phyloP scores from a whole-genome alignment of 2,329 filamentous ascomycete genomes.

The Thermothelomyces thermophilus region DNA sequence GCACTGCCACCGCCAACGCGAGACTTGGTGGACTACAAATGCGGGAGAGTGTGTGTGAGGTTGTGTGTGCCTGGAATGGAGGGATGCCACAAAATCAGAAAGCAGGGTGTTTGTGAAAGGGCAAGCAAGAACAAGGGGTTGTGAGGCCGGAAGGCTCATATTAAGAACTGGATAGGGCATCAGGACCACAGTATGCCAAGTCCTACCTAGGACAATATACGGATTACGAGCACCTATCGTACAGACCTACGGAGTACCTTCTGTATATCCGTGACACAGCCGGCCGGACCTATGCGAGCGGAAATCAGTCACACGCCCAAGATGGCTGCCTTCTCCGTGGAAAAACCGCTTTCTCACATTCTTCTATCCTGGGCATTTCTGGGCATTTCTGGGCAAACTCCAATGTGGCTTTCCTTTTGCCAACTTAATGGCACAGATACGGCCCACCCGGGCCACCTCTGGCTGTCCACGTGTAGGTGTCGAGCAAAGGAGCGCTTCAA shows the following conservation, averaged over 20 bases:
- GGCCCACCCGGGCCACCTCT: not conserved
- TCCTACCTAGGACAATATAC: not conserved
- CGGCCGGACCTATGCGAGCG: too few relatives aligned
- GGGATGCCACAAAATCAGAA: not conserved
- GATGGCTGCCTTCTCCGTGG: constrained; percentile 6
- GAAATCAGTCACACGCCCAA: not conserved
- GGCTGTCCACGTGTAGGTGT: constrained; percentile 8
- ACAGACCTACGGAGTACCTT: not conserved
- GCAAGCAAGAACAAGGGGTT: not conserved
- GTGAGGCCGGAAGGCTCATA: not conserved
- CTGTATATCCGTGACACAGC: too few relatives aligned
- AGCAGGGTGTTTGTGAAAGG: not conserved
- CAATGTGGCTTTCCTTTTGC: not conserved
- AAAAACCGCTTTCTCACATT: not conserved
- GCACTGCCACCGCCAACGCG: constrained; percentile 20
- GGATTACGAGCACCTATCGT: not conserved
- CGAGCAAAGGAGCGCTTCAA: not conserved
- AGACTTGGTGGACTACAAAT: not conserved
- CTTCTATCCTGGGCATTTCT: not conserved
- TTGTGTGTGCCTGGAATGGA: constrained; percentile 2
- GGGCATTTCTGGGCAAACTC: not conserved
- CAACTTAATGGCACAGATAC: not conserved
- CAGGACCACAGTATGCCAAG: not conserved
- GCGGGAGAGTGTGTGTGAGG: not conserved
- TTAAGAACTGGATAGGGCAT: constrained; percentile 4